phyloP scores from a whole-genome alignment of 2,329 filamentous ascomycete genomes.

The Blastomyces silverae region DNA sequence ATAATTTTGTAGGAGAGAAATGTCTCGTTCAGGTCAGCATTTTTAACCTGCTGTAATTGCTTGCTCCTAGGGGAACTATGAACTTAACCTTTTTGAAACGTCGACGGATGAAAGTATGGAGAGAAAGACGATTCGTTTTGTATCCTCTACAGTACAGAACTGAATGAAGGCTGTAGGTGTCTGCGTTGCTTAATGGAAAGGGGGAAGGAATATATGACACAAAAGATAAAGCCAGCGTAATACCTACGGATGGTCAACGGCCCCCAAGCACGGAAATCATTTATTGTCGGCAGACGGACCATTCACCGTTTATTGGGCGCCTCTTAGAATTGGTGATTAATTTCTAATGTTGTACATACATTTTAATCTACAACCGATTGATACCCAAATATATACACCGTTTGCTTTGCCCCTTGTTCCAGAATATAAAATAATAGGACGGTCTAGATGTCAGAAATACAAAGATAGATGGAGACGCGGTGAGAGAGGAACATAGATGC shows the following conservation, averaged over 20 bases:
- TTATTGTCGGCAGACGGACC: background rate
- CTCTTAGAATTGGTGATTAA: background rate
- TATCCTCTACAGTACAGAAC: slow-evolving; percentile 53
- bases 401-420: background rate
- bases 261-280: background rate
- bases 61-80: background rate
- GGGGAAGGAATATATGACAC: no score
- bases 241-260: background rate
- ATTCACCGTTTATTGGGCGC: background rate
- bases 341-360: background rate
- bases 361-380: background rate
- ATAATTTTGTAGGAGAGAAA: background rate
- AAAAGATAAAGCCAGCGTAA: background rate
- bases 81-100: slow-evolving; percentile 26
- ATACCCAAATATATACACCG: background rate
- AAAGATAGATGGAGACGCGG: background rate
- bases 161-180: background rate
- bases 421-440: background rate
- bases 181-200: background rate
- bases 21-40: background rate
- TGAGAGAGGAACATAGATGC: background rate
- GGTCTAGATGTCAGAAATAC: background rate
- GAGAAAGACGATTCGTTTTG: slow-evolving; percentile 36
- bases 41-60: background rate
- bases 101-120: slow-evolving; percentile 55